phyloP scores from a whole-genome alignment of 1,284 basidiomycete species.

The Trametes polyzona region DNA sequence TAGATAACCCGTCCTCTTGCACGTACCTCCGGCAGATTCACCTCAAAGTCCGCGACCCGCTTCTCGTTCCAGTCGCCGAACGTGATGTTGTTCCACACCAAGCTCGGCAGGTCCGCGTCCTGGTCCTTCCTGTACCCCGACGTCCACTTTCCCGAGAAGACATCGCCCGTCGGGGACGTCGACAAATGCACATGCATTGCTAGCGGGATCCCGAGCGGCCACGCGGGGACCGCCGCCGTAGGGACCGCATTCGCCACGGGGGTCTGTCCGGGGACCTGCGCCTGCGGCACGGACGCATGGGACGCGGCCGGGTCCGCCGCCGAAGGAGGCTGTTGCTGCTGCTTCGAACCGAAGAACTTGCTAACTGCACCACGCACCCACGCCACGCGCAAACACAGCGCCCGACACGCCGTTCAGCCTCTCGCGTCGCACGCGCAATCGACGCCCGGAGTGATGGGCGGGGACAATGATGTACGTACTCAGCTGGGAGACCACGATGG shows the following conservation, averaged over 20 bases:
- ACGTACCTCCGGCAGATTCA: conserved; percentile 76
- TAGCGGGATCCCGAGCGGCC: conserved; percentile 60
- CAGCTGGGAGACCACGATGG: conserved; percentile 64
- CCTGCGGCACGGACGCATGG: conserved; percentile 34
- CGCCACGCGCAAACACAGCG: too few relatives aligned
- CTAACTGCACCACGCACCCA: conserved; percentile 38
- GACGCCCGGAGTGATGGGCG: background rate
- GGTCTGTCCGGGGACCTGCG: conserved; percentile 22
- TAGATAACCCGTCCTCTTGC: too few relatives aligned
- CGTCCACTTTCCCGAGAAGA: conserved; percentile 59
- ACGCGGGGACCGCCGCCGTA: conserved; percentile 53
- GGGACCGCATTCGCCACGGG: conserved; percentile 57
- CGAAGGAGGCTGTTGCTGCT: conserved; percentile 36
- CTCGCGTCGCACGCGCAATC: background rate
- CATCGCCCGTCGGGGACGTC: conserved; percentile 61
- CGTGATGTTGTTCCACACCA: conserved; percentile 83
- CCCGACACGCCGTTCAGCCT: background rate
- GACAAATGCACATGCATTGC: conserved; percentile 81
- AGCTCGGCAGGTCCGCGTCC: conserved; percentile 61
- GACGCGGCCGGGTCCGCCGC: conserved; percentile 29
- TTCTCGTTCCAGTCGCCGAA: conserved; percentile 83
- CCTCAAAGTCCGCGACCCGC: conserved; percentile 63
- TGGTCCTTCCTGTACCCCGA: conserved; percentile 49
- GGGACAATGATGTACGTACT: too few relatives aligned
- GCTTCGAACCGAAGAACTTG: conserved; percentile 47